Base-by-base conservation (phyloP, 768 basidiomycete genomes). In the Hydnum rufescens region DNA sequence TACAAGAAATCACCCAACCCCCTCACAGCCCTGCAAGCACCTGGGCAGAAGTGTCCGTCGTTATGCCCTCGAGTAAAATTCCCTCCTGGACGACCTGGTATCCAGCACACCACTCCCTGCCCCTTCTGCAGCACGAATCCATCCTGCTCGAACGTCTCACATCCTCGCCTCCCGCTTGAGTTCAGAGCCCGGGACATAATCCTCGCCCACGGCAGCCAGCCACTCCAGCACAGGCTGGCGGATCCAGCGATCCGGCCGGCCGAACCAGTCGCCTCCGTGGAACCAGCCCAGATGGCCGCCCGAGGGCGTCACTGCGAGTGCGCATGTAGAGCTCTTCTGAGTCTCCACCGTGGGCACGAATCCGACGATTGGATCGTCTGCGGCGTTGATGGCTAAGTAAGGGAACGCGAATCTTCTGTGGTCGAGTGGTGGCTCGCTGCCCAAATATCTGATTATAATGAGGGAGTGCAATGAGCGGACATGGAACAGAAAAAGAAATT, bases 241-340 rank as follows among this genome's bases (percentile, higher is more conserved):
- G 28, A 50, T 25, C 49, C 49, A 50, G 18, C 49, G 25, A 16
- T 32, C 28, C 6, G 49, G 49, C 61, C 51, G 61, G 60, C 63
- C 4, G 49, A 50, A 31, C 26, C 16, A 16, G 13, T 26, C 26
- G 6, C 49, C 49, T 5, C 26, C 52, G 8, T 28, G n/a, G 32
- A 53, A 53, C 52, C 52, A 53, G 26, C 52, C 52, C 22, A 53
- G n/a, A 53, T 53, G 52, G 13, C 52, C 52, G 18, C 52, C 52
- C 26, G 29, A 34, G 4, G 47, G 48, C 31, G 52, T 53, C 44
- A 47, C 43, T 8, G 26, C 52, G 23, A 53, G n/a, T 6, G 43
- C 43, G 28, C 19, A n/a, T 22, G 19, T 23, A n/a, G 16, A 19
- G 48, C 25, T 32, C n/a, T 23, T 23, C 5, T 19, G 19, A 18